phyloP scores from a whole-genome alignment of 805 yeast species.

The Zygosaccharomyces pseudorouxii region DNA sequence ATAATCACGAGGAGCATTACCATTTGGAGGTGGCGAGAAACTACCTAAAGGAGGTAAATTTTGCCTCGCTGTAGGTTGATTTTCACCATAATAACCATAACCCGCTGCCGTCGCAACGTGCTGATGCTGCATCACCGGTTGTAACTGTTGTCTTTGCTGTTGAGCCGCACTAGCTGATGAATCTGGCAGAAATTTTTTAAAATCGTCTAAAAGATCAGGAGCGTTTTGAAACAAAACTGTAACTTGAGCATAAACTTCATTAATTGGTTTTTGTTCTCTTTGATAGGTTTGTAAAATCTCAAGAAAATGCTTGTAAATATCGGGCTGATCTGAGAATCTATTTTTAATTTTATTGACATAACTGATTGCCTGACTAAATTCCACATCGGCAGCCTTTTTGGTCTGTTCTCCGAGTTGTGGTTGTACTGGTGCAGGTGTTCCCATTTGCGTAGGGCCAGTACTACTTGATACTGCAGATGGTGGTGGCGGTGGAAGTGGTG shows the following conservation, averaged over 20 bases:
- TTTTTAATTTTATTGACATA: constrained; percentile 96
- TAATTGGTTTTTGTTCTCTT: constrained; percentile 90
- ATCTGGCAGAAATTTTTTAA: constrained; percentile 92
- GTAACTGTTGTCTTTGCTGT: constrained; percentile 22
- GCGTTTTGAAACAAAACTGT: constrained; percentile 84
- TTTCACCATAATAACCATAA: constrained; percentile 15
- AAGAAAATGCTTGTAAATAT: constrained; percentile 87
- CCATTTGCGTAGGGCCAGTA: constrained; percentile 8
- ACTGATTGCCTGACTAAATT: constrained; percentile 93
- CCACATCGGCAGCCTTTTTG: constrained; percentile 60
- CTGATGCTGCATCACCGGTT: constrained; percentile 10
- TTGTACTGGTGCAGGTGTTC: constrained; percentile 1
- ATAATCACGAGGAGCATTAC: constrained; percentile 20
- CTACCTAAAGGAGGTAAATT: constrained; percentile 38
- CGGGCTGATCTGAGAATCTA: constrained; percentile 89
- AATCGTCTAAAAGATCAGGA: constrained; percentile 91
- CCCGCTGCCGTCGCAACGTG: constrained; percentile 1
- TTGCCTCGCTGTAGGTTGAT: constrained; percentile 16
- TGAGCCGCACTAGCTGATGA: constrained; percentile 27
- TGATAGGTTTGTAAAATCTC: constrained; percentile 96
- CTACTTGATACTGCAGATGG: constrained; percentile 1
- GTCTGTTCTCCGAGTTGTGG: constrained; percentile 9
- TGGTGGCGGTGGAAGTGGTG: neutral
- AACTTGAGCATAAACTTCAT: constrained; percentile 93
- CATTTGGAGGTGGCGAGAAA: constrained; percentile 37